phyloP scores from a whole-genome alignment of 148 eudicot genomes.

The Nyssa sinensis region DNA sequence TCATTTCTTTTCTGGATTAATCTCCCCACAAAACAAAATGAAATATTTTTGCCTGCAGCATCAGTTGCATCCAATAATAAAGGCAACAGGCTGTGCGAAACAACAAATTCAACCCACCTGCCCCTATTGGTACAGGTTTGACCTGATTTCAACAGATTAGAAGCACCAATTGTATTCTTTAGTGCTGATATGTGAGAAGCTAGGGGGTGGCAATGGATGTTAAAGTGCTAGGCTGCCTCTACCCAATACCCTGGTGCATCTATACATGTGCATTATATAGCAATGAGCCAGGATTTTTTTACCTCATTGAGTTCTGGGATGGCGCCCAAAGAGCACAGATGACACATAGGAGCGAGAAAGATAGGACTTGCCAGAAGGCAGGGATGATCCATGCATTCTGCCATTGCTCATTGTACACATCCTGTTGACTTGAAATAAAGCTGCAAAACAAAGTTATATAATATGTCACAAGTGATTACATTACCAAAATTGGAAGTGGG shows the following conservation, averaged over 20 bases:
- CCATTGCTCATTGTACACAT: constrained; percentile 88
- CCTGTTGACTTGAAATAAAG: constrained; percentile 82
- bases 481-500: neutral
- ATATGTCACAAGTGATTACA: neutral
- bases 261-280: neutral
- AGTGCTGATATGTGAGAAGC: neutral
- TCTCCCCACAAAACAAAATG: no score
- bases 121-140: no score
- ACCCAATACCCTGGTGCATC: neutral
- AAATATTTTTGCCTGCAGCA: neutral
- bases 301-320: constrained; percentile 92
- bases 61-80: no score
- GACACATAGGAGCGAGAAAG: constrained; percentile 76
- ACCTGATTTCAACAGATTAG: neutral
- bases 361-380: constrained; percentile 94
- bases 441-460: constrained; percentile 40
- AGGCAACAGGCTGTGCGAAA: neutral
- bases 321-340: constrained; percentile 99
- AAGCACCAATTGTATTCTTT: neutral
- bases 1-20: no score
- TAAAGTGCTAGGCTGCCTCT: neutral
- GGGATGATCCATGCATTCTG: constrained; percentile 96
- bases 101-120: neutral
- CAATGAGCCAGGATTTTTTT: constrained; percentile 13
- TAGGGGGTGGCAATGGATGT: neutral